Evolutionary conservation across 2,329 filamentous ascomycete species (phyloP).

Genomic region (Coniosporium tulheliwenetii): DNA sequence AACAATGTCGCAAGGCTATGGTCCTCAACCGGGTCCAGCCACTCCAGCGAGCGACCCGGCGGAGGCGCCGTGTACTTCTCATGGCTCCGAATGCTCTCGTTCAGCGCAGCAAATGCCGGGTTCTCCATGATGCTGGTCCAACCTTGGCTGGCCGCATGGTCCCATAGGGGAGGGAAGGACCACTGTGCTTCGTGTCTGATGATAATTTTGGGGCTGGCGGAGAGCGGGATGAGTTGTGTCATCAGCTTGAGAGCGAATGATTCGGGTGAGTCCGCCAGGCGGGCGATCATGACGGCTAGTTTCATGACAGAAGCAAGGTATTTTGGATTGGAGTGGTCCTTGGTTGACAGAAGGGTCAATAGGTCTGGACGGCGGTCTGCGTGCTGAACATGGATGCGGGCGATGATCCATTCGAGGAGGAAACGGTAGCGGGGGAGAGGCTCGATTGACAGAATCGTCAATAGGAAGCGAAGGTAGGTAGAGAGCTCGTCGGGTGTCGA

Average conservation of each 20-base stretch:
- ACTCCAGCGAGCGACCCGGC: constrained; percentile 19
- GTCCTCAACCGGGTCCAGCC: constrained; percentile 26
- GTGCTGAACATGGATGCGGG: constrained; percentile 22
- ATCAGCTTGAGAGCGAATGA: constrained; percentile 23
- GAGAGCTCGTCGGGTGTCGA: constrained; percentile 8
- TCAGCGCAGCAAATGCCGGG: constrained; percentile 23
- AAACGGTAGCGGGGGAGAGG: constrained; percentile 31
- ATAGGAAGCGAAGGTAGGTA: constrained; percentile 19
- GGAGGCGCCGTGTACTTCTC: constrained; percentile 25
- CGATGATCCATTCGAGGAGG: constrained; percentile 32
- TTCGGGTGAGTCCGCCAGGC: constrained; percentile 17
- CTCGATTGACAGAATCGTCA: constrained; percentile 26
- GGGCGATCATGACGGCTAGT: constrained; percentile 25
- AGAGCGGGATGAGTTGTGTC: constrained; percentile 25
- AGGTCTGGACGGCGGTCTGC: constrained; percentile 16
- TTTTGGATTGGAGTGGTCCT: constrained; percentile 30
- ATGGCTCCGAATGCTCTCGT: constrained; percentile 26
- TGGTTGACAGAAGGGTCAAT: constrained; percentile 18
- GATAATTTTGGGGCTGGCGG: constrained; percentile 32
- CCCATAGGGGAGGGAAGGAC: constrained; percentile 28
- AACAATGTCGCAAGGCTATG: constrained; percentile 28
- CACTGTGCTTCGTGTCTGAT: constrained; percentile 38
- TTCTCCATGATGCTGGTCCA: constrained; percentile 23
- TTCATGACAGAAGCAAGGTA: constrained; percentile 32
- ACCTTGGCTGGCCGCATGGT: constrained; percentile 17